phyloP scores from a whole-genome alignment of 2,329 filamentous ascomycete species.

The Penicillium sclerotiorum region DNA sequence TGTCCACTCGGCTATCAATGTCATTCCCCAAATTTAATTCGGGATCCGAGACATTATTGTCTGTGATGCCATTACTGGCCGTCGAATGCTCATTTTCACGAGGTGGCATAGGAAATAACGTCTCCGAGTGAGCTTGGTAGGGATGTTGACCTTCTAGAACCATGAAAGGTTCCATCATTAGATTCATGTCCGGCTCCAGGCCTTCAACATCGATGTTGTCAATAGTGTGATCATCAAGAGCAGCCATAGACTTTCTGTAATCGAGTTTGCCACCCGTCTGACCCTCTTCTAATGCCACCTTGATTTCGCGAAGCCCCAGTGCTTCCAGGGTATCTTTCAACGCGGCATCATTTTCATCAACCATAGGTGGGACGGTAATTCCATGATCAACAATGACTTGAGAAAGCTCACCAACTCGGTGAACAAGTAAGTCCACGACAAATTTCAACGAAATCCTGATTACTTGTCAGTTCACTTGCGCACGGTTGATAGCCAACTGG shows the following conservation, averaged over 20 bases:
- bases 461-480: background rate
- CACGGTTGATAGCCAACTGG: background rate
- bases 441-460: conserved; percentile 8
- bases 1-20: too few relatives aligned
- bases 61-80: too few relatives aligned
- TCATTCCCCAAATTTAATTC: too few relatives aligned
- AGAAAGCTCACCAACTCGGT: conserved; percentile 4
- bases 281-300: background rate
- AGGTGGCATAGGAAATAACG: background rate
- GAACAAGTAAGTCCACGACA: conserved; percentile 9
- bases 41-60: too few relatives aligned
- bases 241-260: background rate
- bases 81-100: background rate
- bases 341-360: conserved; percentile 7
- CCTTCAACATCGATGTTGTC: background rate
- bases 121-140: background rate
- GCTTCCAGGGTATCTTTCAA: conserved; percentile 7
- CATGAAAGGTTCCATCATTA: background rate
- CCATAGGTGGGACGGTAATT: conserved; percentile 2
- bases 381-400: conserved; percentile 7
- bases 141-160: background rate
- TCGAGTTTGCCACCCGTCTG: background rate
- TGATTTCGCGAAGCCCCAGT: conserved; percentile 5
- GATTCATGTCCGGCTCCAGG: background rate
- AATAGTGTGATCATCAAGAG: background rate